phyloP scores from a whole-genome alignment of 192 early-diverging fungal genomes.

The Phlyctochytrium planicorne region DNA sequence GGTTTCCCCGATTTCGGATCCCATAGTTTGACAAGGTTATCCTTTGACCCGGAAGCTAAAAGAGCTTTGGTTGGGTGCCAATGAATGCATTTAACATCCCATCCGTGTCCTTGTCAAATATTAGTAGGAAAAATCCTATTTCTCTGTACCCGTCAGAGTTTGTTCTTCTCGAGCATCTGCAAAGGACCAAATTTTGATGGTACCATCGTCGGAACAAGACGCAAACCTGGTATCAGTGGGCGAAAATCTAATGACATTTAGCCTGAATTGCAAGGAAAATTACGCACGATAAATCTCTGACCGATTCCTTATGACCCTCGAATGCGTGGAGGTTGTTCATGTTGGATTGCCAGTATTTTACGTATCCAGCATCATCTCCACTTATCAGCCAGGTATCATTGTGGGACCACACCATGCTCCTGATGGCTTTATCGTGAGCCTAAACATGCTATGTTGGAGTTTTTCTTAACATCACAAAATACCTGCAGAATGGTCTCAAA shows the following conservation, averaged over 20 bases:
- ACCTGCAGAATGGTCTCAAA: slow-evolving; percentile 95
- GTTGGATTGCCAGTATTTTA: slow-evolving; percentile 98
- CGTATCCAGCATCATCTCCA: slow-evolving; percentile 84
- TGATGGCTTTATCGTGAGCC: slow-evolving; percentile 93
- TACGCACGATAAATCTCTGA: slow-evolving; percentile 76
- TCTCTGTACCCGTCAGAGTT: slow-evolving; percentile 64
- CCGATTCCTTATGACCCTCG: slow-evolving; percentile 82
- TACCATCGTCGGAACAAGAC: slow-evolving; percentile 90
- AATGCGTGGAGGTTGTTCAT: slow-evolving; percentile 91
- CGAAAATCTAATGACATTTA: slow-evolving; percentile 63
- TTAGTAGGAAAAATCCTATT: no score
- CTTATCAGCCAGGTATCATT: slow-evolving; percentile 95
- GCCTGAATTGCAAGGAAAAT: neutral
- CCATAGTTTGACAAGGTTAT: slow-evolving; percentile 96
- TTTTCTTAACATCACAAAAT: slow-evolving; percentile 9
- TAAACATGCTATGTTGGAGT: no score
- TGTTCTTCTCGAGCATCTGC: slow-evolving; percentile 78
- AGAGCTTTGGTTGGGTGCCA: slow-evolving; percentile 96
- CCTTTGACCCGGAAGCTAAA: slow-evolving; percentile 91
- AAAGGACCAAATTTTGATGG: slow-evolving; percentile 98
- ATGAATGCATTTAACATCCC: slow-evolving; percentile 96
- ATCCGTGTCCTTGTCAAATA: slow-evolving; percentile 91
- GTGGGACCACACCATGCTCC: slow-evolving; percentile 95
- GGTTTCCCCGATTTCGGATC: slow-evolving; percentile 89
- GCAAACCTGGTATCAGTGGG: slow-evolving; percentile 94